Base-by-base conservation (phyloP, 768 basidiomycete genomes). In the Suillus alpinus region DNA sequence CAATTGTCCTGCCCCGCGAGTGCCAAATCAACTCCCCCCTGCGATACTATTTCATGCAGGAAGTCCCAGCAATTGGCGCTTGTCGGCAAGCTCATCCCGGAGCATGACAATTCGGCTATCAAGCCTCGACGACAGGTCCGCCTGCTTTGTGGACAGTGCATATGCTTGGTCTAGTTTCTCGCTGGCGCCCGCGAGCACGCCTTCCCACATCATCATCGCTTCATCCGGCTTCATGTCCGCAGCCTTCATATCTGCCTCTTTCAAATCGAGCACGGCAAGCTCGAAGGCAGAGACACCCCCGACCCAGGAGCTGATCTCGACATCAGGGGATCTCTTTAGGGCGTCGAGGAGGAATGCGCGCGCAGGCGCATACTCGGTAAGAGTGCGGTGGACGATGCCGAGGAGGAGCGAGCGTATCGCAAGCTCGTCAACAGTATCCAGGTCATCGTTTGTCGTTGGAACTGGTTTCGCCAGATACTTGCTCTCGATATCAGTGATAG, bases 61-160 rank as follows among this genome's bases (percentile, higher is more conserved):
- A 29, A 60, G 57, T 7, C 71, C 78, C 12, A 77, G 59, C 75
- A 81, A 79, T 67, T 80, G 81, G 69, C 77, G 79, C 80, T 90
- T 91, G 64, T 75, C 67, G 68, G 68, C 76, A 65, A 92, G 86
- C 82, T 92, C 88, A 68, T 89, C 86, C 63, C 78, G 78, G 58
- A 90, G 70, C 86, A 92, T 85, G 59, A 80, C 76, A 53, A 91
- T 80, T 70, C 90, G 74, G 69, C 83, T 87, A 60, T 91, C 91
- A 60, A 92, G 69, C 69, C 89, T 76, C 59, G 86, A 85, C 46
- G 82, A 82, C 67, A 92, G 61, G 72, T 92, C 90, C 61, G 80
- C 69, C 67, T 79, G 84, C 23, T 81, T 78, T 44, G 85, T 78
- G 40, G 83, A 72, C 31, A 78, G 14, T 14, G 71, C 67, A 56